Conservation (phyloP, 2,329 filamentous ascomycete genomes). For the Lojkania enalia region DNA sequence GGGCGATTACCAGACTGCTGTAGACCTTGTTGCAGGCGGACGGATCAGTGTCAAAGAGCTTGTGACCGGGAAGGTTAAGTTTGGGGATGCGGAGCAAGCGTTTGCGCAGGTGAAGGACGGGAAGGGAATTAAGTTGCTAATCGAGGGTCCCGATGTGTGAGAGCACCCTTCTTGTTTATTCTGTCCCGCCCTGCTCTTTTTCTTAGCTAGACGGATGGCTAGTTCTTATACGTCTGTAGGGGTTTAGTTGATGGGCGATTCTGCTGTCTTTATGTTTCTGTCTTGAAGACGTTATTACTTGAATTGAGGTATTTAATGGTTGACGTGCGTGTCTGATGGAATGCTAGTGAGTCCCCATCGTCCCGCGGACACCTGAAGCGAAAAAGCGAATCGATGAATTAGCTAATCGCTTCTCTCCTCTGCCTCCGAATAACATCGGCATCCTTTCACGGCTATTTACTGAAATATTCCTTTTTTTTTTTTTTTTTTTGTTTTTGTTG, state of each 20-base stretch:
- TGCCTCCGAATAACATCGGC: too few species aligned
- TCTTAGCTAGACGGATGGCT: too few species aligned
- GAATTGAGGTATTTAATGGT: too few species aligned
- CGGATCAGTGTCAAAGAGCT: conserved; percentile 76
- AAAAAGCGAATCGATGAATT: conserved; percentile 10
- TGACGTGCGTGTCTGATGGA: not conserved
- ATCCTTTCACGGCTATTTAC: too few species aligned
- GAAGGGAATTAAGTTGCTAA: conserved; percentile 71
- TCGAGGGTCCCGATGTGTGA: conserved; percentile 41
- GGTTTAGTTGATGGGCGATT: too few species aligned
- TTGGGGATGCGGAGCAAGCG: conserved; percentile 80
- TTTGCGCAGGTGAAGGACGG: conserved; percentile 86
- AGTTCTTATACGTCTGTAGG: too few species aligned
- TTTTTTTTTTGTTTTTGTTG: too few species aligned
- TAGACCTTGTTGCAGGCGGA: conserved; percentile 73
- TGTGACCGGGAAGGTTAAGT: conserved; percentile 75
- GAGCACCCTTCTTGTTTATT: not conserved
- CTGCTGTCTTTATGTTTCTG: too few species aligned
- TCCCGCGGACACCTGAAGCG: conserved; percentile 13
- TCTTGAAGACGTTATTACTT: too few species aligned
- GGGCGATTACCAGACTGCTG: conserved; percentile 83
- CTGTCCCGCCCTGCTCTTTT: too few species aligned
- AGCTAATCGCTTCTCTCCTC: too few species aligned
- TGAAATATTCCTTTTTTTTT: too few species aligned
- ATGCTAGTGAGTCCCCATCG: not conserved